These are phyloP conservation scores for Oryza coarctata DNA, from an alignment of 176 grass and related monocot species.

Conservation along the genomic window DNA sequence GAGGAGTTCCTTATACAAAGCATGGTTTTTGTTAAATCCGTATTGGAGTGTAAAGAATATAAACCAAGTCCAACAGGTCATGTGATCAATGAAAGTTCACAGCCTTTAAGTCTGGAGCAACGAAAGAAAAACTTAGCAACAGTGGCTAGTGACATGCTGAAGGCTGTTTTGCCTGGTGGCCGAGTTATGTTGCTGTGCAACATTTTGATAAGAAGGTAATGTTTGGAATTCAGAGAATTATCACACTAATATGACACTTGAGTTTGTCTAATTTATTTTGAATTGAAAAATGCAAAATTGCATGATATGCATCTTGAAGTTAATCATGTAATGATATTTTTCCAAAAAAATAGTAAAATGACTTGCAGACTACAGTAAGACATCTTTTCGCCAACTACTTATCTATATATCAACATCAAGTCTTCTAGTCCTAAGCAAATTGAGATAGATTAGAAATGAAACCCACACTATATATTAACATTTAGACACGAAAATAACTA, in stretches of 20 bases:
- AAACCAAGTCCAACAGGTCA: constrained; percentile 68
- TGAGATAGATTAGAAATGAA: too few relatives aligned
- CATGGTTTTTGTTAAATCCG: constrained; percentile 91
- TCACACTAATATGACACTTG: neutral
- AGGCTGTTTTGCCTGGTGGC: constrained; percentile 69
- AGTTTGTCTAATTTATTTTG: constrained; percentile 8
- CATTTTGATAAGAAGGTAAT: constrained; percentile 92
- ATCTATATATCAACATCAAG: too few relatives aligned
- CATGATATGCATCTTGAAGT: constrained; percentile 12
- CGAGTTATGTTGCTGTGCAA: constrained; percentile 86
- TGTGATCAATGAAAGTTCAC: constrained; percentile 61
- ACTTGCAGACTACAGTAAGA: neutral
- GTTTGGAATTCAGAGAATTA: neutral
- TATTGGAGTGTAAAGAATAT: constrained; percentile 97
- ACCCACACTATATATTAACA: too few relatives aligned
- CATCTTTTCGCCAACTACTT: neutral
- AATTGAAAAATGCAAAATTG: neutral
- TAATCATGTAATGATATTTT: neutral
- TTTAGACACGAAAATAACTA: too few relatives aligned
- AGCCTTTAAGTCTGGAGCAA: constrained; percentile 73
- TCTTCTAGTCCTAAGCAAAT: too few relatives aligned
- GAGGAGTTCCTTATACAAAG: constrained; percentile 93
- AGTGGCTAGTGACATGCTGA: constrained; percentile 74
- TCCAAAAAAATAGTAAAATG: neutral
- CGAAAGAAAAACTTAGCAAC: constrained; percentile 75